Conservation (phyloP, 1,284 basidiomycete species). For the Veloboletus limbatus region DNA sequence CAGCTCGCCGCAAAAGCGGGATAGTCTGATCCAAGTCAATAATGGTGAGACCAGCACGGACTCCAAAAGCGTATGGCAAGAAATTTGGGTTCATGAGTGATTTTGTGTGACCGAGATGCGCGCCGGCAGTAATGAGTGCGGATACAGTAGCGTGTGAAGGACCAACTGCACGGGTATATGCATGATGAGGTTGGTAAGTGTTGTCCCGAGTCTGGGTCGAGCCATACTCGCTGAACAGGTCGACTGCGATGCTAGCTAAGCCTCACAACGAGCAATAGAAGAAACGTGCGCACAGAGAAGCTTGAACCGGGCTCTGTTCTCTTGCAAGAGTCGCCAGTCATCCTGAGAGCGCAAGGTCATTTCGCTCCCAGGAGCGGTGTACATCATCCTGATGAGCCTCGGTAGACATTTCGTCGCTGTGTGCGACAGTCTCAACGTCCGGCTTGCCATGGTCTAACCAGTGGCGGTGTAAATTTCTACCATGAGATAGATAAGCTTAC, state of each 20-base stretch:
- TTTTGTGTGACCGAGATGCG: constrained; percentile 89
- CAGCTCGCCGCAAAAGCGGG: constrained; percentile 87
- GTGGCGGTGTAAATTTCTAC: constrained; percentile 50
- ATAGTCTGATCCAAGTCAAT: constrained; percentile 96
- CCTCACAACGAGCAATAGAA: constrained; percentile 10
- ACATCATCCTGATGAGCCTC: constrained; percentile 30
- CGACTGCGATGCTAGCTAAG: constrained; percentile 44
- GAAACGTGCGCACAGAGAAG: constrained; percentile 42
- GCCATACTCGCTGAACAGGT: constrained; percentile 68
- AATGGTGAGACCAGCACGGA: constrained; percentile 85
- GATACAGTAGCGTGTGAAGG: constrained; percentile 77
- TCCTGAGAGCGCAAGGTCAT: constrained; percentile 44
- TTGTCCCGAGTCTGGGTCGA: constrained; percentile 74
- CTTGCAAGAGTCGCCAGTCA: constrained; percentile 65
- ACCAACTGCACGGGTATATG: constrained; percentile 61
- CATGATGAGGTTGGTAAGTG: constrained; percentile 73
- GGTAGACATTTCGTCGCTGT: constrained; percentile 33
- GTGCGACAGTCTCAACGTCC: constrained; percentile 42
- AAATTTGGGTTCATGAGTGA: constrained; percentile 85
- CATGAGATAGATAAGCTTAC: constrained; percentile 28
- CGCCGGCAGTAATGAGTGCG: constrained; percentile 88
- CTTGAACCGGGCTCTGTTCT: constrained; percentile 52
- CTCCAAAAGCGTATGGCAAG: constrained; percentile 92
- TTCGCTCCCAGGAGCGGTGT: constrained; percentile 32
- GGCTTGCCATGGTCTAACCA: constrained; percentile 31